Base-by-base conservation (phyloP, 805 yeast genomes). In the Tetrapisispora iriomotensis region DNA sequence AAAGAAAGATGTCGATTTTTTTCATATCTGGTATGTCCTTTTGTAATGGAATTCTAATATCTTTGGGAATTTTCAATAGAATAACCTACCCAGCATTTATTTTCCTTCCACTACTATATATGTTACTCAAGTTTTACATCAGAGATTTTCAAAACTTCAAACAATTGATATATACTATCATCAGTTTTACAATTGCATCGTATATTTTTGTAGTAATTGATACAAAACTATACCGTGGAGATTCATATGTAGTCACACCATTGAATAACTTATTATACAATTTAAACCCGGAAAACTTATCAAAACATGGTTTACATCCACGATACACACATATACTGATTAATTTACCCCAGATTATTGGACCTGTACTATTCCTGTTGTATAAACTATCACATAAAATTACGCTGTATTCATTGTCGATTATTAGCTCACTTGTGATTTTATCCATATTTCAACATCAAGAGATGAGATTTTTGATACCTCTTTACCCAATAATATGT, bases 361-460 rank as follows among this genome's bases (percentile, higher is more conserved):
- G 97, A 0, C 97, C 98, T 4, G 37, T 83, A 1, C 36, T 79
- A 1, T 62, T 72, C 20, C 58, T 74, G 35, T 61, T 70, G 14
- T 67, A 26, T 8, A 35, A 27, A 17, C 13, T 25, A 6, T 15
- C 17, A 18, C 12, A 4, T 7, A 22, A 12, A 13, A 51, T 29
- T 50, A 53, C 43, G 12, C 64, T 80, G 2, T 78, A 88, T 1
- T 71, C 75, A 45, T 60, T 77, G 28, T 60, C 88, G 1, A 65
- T 79, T 0, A 40, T 74, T 2, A 76, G 95, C 4, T 94, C 87
- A 0, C 21, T 84, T 1, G 4, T 66, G 0, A 39, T 75, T 3
- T 64, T 92, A 21, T 85, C 96, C 0, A 2, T 75, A 0, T 70
- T 86, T 18, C 94, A 94, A 13, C 99, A 92, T 58, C 99, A 92